Conservation (phyloP, 2,329 filamentous ascomycete genomes). For the Talaromyces funiculosus region DNA sequence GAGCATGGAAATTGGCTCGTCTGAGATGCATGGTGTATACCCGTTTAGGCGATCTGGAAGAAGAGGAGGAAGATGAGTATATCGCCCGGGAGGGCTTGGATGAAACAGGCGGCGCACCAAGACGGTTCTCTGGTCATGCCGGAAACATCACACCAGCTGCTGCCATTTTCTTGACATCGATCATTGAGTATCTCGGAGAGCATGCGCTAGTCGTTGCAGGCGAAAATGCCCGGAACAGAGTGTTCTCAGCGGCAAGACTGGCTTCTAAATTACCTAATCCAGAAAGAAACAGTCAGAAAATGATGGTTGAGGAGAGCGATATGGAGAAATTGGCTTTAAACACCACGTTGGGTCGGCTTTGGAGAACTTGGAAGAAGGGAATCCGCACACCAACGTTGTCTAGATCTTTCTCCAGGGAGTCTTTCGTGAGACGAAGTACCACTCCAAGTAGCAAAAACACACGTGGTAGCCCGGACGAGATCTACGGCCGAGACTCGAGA, state of each 20-base stretch:
- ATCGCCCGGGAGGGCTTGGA: constrained; percentile 72
- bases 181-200: constrained; percentile 90
- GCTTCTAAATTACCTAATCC: constrained; percentile 1
- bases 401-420: constrained; percentile 39
- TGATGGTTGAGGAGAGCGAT: constrained; percentile 84
- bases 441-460: constrained; percentile 34
- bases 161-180: constrained; percentile 91
- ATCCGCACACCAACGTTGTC: constrained; percentile 31
- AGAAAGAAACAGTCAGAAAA: constrained; percentile 51
- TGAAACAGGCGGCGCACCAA: constrained; percentile 52
- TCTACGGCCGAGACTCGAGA: constrained; percentile 15
- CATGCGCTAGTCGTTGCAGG: constrained; percentile 82
- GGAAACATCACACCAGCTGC: constrained; percentile 80
- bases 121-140: constrained; percentile 49
- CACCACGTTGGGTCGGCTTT: constrained; percentile 78
- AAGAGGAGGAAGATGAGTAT: constrained; percentile 90
- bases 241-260: constrained; percentile 30
- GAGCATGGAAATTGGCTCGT: constrained; percentile 88
- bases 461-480: constrained; percentile 31
- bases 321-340: constrained; percentile 92
- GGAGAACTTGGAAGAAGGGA: constrained; percentile 92
- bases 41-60: constrained; percentile 90
- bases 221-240: constrained; percentile 61
- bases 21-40: constrained; percentile 98
- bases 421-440: constrained; percentile 28